A percentile compares a stretch with the other conserved stretches of the same genome.
These are phyloP conservation scores for Gastrolobium bilobum DNA, from an alignment of 306 rosid species.

Conservation along the genomic window DNA sequence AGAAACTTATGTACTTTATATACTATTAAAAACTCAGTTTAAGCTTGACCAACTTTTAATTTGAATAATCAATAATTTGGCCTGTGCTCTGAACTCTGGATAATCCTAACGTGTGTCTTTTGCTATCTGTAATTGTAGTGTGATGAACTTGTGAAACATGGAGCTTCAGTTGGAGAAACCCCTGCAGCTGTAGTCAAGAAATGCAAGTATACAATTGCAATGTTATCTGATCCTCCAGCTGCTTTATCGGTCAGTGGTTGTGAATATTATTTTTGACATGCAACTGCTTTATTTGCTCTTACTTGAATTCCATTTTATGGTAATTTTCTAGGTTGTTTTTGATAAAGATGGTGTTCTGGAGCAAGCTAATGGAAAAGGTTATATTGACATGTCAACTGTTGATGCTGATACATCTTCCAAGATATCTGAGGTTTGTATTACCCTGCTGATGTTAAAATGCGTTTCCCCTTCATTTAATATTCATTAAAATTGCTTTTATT, in stretches of 20 bases:
- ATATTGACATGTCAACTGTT: slow-evolving; percentile 87
- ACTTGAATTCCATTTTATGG: slow-evolving; percentile 28
- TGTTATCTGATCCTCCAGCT: slow-evolving; percentile 85
- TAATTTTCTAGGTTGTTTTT: slow-evolving; percentile 67
- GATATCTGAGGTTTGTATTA: slow-evolving; percentile 76
- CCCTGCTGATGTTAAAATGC: slow-evolving; percentile 6
- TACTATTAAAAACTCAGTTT: not conserved
- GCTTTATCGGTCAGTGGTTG: slow-evolving; percentile 72
- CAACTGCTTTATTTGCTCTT: slow-evolving; percentile 26
- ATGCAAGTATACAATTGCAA: slow-evolving; percentile 83
- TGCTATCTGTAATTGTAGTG: slow-evolving; percentile 61
- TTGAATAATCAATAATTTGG: not conserved
- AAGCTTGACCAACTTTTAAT: not conserved
- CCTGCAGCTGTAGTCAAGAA: slow-evolving; percentile 83
- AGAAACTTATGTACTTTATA: not conserved
- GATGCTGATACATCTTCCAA: slow-evolving; percentile 75
- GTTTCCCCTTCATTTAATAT: slow-evolving; percentile 5
- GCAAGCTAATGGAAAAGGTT: slow-evolving; percentile 74
- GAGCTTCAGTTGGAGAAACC: slow-evolving; percentile 77
- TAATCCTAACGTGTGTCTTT: slow-evolving; percentile 23
- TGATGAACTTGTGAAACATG: slow-evolving; percentile 71
- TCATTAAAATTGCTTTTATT: not conserved
- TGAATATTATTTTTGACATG: not conserved
- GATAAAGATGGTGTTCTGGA: slow-evolving; percentile 81
- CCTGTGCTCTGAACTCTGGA: not conserved